Base-by-base conservation (phyloP, 2,329 filamentous ascomycete species). In the Meredithiella fracta region DNA sequence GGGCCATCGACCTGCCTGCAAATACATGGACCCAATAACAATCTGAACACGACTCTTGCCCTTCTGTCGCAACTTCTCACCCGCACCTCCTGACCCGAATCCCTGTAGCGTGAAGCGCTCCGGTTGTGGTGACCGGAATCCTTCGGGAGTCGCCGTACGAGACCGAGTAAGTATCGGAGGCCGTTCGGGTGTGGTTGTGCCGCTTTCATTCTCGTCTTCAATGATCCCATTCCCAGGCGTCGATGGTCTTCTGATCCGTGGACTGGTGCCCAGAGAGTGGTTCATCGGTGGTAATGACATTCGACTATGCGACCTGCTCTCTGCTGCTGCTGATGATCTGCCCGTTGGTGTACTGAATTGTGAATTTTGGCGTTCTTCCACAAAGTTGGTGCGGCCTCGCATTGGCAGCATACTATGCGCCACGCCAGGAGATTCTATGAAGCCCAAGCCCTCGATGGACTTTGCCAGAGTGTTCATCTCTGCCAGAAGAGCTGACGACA, bases 1-100 rank as follows among this genome's bases (percentile, higher is more conserved):
- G 51, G 76, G 79, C 89, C 92, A 96, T 60, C 89, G 80, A 25
- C 92, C 92, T 54, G 88, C 85, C 67, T 90, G 85, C 62, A 98
- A 78, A 66, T 91, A 94, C 61, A 96, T 73, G 15, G 85, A 88
- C 1, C 87, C 91, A 61, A 94, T 75, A 7, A 94, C 78, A 57
- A 96, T 82, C 22, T 80, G 80, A 14, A 86, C 77, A 55, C 91
- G 81, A 26, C 85, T 84, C 66, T 85, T 90, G 29, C 87, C 87
- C 66, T 87, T 88, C 62, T 83, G 83, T 60, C 87, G 82, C 65
- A 82, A 85, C 60, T 85, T 76, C 64, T 95, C 88, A 61, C 83
- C 85, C 59, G 84, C 72, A 56, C 84, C 83, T 51, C 80, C 78
- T 1, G 80, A 72, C 0, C 82, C 82, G 64, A 94, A 88, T 0